Percentiles rank a stretch among this genome's conserved stretches.
phyloP scores from a whole-genome alignment of 345 rosid species.

The Hibiscus trionum region DNA sequence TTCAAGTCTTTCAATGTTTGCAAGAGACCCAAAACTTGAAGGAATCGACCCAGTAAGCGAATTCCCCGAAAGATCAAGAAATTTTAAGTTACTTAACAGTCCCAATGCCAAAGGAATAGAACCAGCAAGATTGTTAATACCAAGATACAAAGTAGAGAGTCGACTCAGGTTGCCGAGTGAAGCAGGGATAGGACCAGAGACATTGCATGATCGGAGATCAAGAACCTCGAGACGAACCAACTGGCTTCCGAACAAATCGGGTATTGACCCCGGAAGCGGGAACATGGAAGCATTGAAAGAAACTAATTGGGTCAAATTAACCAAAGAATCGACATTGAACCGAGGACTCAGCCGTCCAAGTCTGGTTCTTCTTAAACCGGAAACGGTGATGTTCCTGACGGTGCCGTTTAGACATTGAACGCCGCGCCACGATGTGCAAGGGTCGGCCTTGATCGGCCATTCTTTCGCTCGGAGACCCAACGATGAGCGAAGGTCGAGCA shows the following conservation, averaged over 20 bases:
- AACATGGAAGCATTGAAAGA: conserved; percentile 63
- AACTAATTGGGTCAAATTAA: conserved; percentile 39
- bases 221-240: conserved; percentile 38
- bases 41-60: conserved; percentile 49
- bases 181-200: conserved; percentile 43
- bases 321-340: conserved; percentile 46
- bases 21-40: conserved; percentile 26
- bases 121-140: conserved; percentile 41
- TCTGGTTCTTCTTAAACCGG: conserved; percentile 53
- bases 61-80: conserved; percentile 47
- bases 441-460: conserved; percentile 55
- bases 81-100: conserved; percentile 28
- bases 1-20: neutral
- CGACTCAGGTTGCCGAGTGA: conserved; percentile 42
- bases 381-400: conserved; percentile 38
- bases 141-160: conserved; percentile 33
- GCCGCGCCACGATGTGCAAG: conserved; percentile 54
- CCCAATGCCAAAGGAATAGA: conserved; percentile 35
- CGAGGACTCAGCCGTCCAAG: conserved; percentile 39
- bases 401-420: conserved; percentile 37
- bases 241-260: conserved; percentile 47
- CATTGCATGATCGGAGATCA: conserved; percentile 50
- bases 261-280: conserved; percentile 52
- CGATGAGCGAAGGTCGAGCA: conserved; percentile 56
- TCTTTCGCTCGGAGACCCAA: conserved; percentile 49